Percentiles rank a stretch among this genome's conserved stretches.
Conservation (phyloP, 495 filamentous ascomycete species). For the Rostrohypoxylon terebratum region DNA sequence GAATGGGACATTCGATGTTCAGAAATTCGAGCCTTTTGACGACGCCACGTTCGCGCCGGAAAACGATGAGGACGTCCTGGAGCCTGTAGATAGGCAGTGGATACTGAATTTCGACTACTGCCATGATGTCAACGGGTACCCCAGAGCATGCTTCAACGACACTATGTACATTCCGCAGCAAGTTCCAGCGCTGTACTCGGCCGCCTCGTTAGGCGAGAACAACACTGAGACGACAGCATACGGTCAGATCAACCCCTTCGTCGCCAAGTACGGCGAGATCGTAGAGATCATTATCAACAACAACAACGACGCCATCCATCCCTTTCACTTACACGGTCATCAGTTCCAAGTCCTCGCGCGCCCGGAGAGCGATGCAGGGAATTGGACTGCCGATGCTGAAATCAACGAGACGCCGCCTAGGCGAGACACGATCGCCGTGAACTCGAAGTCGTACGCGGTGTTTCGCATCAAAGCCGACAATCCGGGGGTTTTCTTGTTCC, state of each 20-base stretch:
- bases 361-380: constrained; percentile 53
- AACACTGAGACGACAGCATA: constrained; percentile 76
- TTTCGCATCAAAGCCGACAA: constrained; percentile 72
- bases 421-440: constrained; percentile 66
- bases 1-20: constrained; percentile 59
- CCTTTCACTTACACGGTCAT: constrained; percentile 76
- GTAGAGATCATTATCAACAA: constrained; percentile 89
- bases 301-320: constrained; percentile 69
- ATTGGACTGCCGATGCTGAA: constrained; percentile 56
- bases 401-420: constrained; percentile 58
- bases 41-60: constrained; percentile 70
- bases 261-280: constrained; percentile 72
- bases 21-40: constrained; percentile 69
- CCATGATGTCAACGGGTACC: constrained; percentile 70
- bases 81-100: constrained; percentile 65
- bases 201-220: constrained; percentile 68
- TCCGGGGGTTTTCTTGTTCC: constrained; percentile 83
- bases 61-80: constrained; percentile 62
- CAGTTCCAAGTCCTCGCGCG: constrained; percentile 78
- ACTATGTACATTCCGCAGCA: constrained; percentile 77
- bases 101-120: constrained; percentile 71
- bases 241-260: constrained; percentile 76
- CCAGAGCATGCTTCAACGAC: constrained; percentile 81
- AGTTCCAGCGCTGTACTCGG: constrained; percentile 84
- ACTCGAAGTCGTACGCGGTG: constrained; percentile 66